Percentiles rank a stretch among this genome's conserved stretches.
These are phyloP conservation scores for Penicillium sp. DNA, from an alignment of 2,329 filamentous ascomycete species.

Conservation along the genomic window DNA sequence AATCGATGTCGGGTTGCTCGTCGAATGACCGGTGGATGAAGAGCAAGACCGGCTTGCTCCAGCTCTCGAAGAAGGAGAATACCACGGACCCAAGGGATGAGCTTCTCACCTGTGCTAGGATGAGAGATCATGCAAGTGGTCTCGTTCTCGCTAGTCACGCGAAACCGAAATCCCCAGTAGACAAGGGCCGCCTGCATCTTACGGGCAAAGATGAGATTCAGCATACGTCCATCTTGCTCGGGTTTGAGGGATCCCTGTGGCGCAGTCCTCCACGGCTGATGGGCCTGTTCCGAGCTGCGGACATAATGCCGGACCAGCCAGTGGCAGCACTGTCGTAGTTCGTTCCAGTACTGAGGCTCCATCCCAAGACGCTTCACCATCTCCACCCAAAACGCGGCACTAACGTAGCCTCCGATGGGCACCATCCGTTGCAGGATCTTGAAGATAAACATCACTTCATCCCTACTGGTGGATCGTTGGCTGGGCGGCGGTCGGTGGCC, in stretches of 20 bases:
- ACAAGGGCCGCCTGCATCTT: constrained; percentile 46
- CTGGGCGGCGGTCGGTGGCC: constrained; percentile 24
- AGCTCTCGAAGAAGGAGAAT: constrained; percentile 37
- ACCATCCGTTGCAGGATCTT: constrained; percentile 47
- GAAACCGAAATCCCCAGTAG: constrained; percentile 45
- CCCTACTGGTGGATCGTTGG: constrained; percentile 28
- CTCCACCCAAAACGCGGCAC: constrained; percentile 50
- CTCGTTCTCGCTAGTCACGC: constrained; percentile 21
- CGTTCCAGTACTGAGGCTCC: constrained; percentile 44
- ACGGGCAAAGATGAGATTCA: constrained; percentile 40
- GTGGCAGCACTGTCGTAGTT: constrained; percentile 48
- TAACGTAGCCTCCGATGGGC: constrained; percentile 40
- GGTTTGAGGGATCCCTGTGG: neutral
- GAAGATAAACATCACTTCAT: constrained; percentile 42
- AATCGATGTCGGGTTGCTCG: constrained; percentile 35
- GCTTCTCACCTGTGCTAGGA: constrained; percentile 15
- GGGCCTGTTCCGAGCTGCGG: constrained; percentile 7
- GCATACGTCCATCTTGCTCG: constrained; percentile 21
- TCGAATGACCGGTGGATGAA: constrained; percentile 26
- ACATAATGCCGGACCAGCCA: constrained; percentile 47
- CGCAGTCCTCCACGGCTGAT: constrained; percentile 7
- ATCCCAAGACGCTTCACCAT: constrained; percentile 56
- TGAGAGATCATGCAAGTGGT: constrained; percentile 17
- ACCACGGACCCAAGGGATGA: constrained; percentile 39
- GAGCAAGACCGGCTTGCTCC: constrained; percentile 31